These are phyloP conservation scores for Rhodotorula sp. DNA, from an alignment of 1,284 basidiomycete genomes.

Conservation along the genomic window DNA sequence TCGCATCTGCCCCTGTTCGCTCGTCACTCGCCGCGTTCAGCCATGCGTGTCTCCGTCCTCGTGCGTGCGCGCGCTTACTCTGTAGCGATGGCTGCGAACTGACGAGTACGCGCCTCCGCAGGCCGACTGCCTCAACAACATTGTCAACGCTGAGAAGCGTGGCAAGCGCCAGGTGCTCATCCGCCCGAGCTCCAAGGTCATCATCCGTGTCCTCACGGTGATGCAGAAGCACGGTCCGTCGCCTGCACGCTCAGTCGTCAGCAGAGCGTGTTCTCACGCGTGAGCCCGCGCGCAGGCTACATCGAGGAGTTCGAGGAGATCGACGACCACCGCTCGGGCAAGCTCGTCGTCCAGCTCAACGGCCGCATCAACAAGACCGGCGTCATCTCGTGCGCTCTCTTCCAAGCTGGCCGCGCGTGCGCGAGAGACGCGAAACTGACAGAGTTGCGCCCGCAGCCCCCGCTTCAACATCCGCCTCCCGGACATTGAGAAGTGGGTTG, in stretches of 20 bases:
- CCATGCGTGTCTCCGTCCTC: slow-evolving; percentile 47
- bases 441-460: slow-evolving; percentile 49
- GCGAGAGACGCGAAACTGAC: background rate
- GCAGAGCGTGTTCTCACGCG: background rate
- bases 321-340: slow-evolving; percentile 98
- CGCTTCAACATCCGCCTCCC: slow-evolving; percentile 95
- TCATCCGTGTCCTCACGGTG: slow-evolving; percentile 91
- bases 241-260: background rate
- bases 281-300: slow-evolving; percentile 62
- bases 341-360: slow-evolving; percentile 98
- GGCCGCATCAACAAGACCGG: slow-evolving; percentile 96
- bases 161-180: slow-evolving; percentile 95
- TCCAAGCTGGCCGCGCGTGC: slow-evolving; percentile 51
- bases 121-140: slow-evolving; percentile 45
- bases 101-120: background rate
- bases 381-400: slow-evolving; percentile 85
- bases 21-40: slow-evolving; percentile 5
- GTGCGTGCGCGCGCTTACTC: slow-evolving; percentile 6
- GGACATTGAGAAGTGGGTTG: slow-evolving; percentile 93
- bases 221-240: slow-evolving; percentile 83
- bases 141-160: slow-evolving; percentile 89
- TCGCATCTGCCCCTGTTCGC: background rate
- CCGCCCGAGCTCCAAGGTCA: slow-evolving; percentile 92
- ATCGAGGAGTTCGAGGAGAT: slow-evolving; percentile 99
- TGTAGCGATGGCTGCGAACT: background rate